Evolutionary conservation across 129 eudicot genomes (phyloP).

Genomic region (Flaveria trinervia): DNA sequence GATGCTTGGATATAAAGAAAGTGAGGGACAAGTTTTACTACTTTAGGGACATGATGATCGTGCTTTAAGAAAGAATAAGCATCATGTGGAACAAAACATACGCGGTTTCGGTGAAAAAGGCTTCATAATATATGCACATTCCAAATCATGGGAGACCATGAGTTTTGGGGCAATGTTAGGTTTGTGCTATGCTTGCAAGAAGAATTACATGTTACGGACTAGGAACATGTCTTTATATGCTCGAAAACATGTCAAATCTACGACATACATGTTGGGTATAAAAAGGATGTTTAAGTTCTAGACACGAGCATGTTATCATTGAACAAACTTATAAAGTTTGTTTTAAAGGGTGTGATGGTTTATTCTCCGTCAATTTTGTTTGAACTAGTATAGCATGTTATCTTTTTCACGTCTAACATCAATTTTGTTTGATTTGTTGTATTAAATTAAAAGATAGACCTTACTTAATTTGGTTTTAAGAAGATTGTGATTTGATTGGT

Average conservation of each 20-base stretch:
- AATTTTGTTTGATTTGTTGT: too few relatives aligned
- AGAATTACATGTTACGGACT: neutral
- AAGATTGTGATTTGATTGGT: neutral
- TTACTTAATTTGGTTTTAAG: neutral
- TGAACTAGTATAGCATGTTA: too few relatives aligned
- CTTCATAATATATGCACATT: neutral
- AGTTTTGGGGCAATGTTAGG: neutral
- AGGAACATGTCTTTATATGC: neutral
- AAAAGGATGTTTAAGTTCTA: slow-evolving; percentile 1
- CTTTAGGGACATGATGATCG: neutral
- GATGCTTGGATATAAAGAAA: neutral
- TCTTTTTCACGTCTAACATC: too few relatives aligned
- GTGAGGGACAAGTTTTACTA: neutral
- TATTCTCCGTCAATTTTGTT: too few relatives aligned
- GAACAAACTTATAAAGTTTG: neutral
- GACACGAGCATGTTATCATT: neutral
- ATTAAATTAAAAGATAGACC: too few relatives aligned
- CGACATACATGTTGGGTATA: neutral
- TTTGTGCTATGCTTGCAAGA: neutral
- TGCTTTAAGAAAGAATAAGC: neutral
- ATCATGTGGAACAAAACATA: neutral
- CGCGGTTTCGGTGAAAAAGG: neutral
- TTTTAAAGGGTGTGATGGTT: too few relatives aligned
- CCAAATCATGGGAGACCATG: neutral
- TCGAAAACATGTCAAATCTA: neutral